phyloP scores from a whole-genome alignment of 2,329 filamentous ascomycete genomes.

The Gremmenia infestans region DNA sequence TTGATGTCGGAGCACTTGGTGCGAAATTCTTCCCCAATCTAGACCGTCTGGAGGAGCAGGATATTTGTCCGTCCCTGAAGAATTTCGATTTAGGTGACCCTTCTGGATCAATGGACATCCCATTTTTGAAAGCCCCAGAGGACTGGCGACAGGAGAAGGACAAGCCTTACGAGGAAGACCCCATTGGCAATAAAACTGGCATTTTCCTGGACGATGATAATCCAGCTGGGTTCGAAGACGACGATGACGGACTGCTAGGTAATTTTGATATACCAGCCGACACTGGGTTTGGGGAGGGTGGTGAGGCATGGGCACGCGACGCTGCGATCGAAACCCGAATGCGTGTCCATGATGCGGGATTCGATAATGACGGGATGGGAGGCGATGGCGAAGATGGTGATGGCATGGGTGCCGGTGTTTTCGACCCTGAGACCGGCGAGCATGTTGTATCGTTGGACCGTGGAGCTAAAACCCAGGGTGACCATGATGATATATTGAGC shows the following conservation, averaged over 20 bases:
- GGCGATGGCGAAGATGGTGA: conserved; percentile 46
- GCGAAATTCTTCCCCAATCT: conserved; percentile 84
- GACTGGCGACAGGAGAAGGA: conserved; percentile 74
- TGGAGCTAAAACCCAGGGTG: conserved; percentile 54
- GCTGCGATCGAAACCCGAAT: conserved; percentile 83
- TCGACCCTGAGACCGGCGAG: conserved; percentile 63
- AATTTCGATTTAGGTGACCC: conserved; percentile 87
- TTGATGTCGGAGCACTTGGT: conserved; percentile 72
- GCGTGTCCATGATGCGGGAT: conserved; percentile 65
- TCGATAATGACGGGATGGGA: conserved; percentile 48
- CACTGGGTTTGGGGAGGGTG: conserved; percentile 88
- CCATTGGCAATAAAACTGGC: conserved; percentile 65
- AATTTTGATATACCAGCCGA: conserved; percentile 64
- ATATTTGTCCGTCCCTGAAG: conserved; percentile 92
- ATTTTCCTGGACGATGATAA: conserved; percentile 86
- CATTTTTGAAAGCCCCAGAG: conserved; percentile 83
- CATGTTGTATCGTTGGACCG: conserved; percentile 79
- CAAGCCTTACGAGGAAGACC: conserved; percentile 45
- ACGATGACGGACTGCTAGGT: conserved; percentile 65
- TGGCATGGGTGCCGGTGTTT: conserved; percentile 46
- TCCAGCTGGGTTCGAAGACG: conserved; percentile 74
- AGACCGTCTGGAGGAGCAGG: conserved; percentile 70
- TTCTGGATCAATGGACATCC: conserved; percentile 79
- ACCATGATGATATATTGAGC: conserved; percentile 91
- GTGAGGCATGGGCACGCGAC: conserved; percentile 91